A percentile compares a stretch with the other conserved stretches of the same genome.
These are phyloP conservation scores for Tricladium varicosporioides DNA, from an alignment of 2,329 filamentous ascomycete genomes.

Conservation along the genomic window DNA sequence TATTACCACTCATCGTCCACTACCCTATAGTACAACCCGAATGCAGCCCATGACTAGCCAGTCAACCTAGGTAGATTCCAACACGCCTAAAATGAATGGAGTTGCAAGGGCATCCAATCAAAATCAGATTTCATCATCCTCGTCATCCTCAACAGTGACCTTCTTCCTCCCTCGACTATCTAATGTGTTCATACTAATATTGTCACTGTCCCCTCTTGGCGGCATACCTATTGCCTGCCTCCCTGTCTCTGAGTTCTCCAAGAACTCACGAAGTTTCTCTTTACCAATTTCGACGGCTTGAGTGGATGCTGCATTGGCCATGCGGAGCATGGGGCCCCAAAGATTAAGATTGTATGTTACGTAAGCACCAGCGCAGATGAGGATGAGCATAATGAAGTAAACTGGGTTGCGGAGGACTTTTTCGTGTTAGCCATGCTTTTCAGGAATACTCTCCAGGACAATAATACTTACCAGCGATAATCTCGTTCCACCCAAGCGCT, in stretches of 20 bases:
- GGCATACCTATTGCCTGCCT: conserved; percentile 80
- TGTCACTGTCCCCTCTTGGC: conserved; percentile 44
- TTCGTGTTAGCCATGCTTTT: conserved; percentile 13
- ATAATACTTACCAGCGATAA: conserved; percentile 73
- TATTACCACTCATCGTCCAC: not conserved
- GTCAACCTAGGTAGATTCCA: not conserved
- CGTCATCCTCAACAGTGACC: conserved; percentile 42
- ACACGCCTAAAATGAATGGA: not conserved
- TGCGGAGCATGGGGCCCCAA: conserved; percentile 92
- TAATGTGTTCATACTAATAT: conserved; percentile 58
- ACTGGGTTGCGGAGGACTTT: conserved; percentile 88
- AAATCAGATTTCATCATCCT: conserved; percentile 36
- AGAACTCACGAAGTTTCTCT: conserved; percentile 83
- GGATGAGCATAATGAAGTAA: conserved; percentile 84
- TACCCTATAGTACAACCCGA: not conserved
- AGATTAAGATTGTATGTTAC: conserved; percentile 92
- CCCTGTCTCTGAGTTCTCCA: conserved; percentile 83
- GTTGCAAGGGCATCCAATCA: not conserved
- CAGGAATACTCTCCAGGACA: not conserved
- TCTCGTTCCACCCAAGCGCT: conserved; percentile 97
- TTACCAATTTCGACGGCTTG: conserved; percentile 92
- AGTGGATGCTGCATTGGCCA: conserved; percentile 82
- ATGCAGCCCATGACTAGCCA: not conserved
- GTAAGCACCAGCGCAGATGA: conserved; percentile 75
- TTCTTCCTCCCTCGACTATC: conserved; percentile 58